Percentiles rank a stretch among this genome's conserved stretches.
Evolutionary conservation across 1,284 basidiomycete species (phyloP).

Genomic region (Takashimella tepidaria): DNA sequence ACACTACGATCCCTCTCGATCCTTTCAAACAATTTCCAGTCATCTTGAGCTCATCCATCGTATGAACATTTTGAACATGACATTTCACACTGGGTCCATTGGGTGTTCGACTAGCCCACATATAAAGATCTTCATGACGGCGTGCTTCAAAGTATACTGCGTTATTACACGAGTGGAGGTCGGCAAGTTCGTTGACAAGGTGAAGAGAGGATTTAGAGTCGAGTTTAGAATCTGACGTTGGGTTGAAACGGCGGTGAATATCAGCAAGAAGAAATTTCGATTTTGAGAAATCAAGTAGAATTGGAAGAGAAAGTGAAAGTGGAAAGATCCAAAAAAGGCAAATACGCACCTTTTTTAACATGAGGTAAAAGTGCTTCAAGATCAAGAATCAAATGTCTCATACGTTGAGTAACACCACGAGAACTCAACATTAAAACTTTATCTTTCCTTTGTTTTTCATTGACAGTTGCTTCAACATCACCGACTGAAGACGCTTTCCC

Average conservation of each 20-base stretch:
- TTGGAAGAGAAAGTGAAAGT: not conserved
- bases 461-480: conserved; percentile 4
- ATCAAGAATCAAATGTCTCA: conserved; percentile 97
- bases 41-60: conserved; percentile 99
- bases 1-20: conserved; percentile 83
- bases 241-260: no score
- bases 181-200: conserved; percentile 92
- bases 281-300: no score
- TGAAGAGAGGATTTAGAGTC: conserved; percentile 95
- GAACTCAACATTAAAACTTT: conserved; percentile 86
- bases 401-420: conserved; percentile 89
- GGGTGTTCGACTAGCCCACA: conserved; percentile 95
- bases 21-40: conserved; percentile 98
- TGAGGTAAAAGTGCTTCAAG: conserved; percentile 87
- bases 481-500: conserved; percentile 12
- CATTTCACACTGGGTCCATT: conserved; percentile 97
- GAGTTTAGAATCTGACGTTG: conserved; percentile 86
- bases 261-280: not conserved
- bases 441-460: conserved; percentile 51
- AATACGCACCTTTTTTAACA: conserved; percentile 80
- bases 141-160: conserved; percentile 96
- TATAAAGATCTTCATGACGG: conserved; percentile 89
- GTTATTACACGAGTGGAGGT: conserved; percentile 98
- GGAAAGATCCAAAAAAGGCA: not conserved
- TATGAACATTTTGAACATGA: conserved; percentile 98